These are phyloP conservation scores for Heliosperma pusillum DNA, from an alignment of 148 eudicot genomes.

Conservation along the genomic window DNA sequence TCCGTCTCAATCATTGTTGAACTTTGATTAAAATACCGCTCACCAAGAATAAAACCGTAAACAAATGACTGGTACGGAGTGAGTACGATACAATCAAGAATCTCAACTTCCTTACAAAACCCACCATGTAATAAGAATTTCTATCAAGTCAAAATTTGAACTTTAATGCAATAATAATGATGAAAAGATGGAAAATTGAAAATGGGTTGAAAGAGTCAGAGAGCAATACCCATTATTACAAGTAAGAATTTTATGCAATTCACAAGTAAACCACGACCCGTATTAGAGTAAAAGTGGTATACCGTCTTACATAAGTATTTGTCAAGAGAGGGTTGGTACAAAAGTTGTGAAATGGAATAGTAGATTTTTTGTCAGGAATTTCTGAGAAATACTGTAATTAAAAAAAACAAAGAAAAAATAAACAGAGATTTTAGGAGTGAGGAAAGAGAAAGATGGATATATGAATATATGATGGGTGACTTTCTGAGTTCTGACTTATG, in stretches of 20 bases:
- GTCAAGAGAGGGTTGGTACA: neutral
- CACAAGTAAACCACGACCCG: no score
- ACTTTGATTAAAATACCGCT: no score
- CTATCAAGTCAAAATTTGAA: slow-evolving; percentile 1
- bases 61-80: no score
- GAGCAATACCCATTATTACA: neutral
- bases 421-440: slow-evolving; percentile 29
- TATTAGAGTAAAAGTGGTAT: no score
- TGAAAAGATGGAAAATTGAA: neutral
- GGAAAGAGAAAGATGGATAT: neutral
- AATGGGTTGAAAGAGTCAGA: slow-evolving; percentile 5
- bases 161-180: neutral
- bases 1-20: no score
- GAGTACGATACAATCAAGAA: neutral
- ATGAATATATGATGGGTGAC: no score
- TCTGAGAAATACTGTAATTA: neutral
- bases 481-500: no score
- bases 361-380: no score
- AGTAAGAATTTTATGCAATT: neutral
- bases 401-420: neutral
- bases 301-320: neutral
- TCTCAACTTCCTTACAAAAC: neutral
- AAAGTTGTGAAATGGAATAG: no score
- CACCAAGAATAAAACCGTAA: no score
- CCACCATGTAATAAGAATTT: neutral